Percentiles rank a stretch among this genome's conserved stretches.
phyloP scores from a whole-genome alignment of 768 basidiomycete species.

The Mycena leptocephala region DNA sequence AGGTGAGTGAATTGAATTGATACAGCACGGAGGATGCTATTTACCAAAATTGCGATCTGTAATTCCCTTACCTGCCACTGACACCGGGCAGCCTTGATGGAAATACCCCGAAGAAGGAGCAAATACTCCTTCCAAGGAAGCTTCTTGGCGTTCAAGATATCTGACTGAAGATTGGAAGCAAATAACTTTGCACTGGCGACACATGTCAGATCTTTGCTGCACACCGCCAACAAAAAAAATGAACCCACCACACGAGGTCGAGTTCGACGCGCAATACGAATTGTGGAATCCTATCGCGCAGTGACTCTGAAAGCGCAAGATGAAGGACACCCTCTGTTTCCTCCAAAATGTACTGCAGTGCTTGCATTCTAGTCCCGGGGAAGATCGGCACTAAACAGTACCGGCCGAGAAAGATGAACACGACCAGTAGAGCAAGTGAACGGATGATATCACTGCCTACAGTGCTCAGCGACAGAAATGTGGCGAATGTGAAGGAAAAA shows the following conservation, averaged over 20 bases:
- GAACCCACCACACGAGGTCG: background rate
- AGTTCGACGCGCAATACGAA: slow-evolving; percentile 10
- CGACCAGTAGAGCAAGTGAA: slow-evolving; percentile 3
- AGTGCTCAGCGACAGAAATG: slow-evolving; percentile 2
- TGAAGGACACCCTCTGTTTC: slow-evolving; percentile 6
- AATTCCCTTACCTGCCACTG: slow-evolving; percentile 8
- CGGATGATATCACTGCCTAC: background rate
- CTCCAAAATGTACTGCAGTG: background rate
- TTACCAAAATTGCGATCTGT: slow-evolving; percentile 4
- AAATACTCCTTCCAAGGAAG: slow-evolving; percentile 1
- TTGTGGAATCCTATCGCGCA: slow-evolving; percentile 8
- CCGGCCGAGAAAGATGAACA: background rate
- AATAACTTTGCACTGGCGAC: background rate
- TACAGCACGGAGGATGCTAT: background rate
- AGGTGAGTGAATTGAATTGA: background rate
- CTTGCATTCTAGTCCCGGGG: background rate
- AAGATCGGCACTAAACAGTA: background rate
- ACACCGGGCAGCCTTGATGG: slow-evolving; percentile 15
- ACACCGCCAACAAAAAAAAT: background rate
- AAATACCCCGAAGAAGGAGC: slow-evolving; percentile 9
- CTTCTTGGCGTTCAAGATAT: background rate
- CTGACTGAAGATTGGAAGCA: slow-evolving; percentile 10
- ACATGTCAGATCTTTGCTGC: background rate
- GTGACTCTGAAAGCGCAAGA: slow-evolving; percentile 7
- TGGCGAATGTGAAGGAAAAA: slow-evolving; percentile 6